phyloP scores from a whole-genome alignment of 2,329 filamentous ascomycete species.

The Talaromyces verruculosus region DNA sequence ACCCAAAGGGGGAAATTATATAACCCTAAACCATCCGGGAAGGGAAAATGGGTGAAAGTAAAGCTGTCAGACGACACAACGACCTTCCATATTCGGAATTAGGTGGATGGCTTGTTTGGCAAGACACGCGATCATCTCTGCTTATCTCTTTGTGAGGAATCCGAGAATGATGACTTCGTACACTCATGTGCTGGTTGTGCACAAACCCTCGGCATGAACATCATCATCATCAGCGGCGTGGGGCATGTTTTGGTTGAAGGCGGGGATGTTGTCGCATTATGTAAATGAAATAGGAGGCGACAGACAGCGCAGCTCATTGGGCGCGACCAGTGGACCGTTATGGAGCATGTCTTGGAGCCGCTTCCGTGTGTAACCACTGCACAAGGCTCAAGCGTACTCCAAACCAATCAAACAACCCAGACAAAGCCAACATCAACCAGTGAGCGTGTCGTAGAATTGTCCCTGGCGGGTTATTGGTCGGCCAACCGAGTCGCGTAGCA shows the following conservation, averaged over 20 bases:
- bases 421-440: too few relatives aligned
- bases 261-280: not conserved
- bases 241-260: not conserved
- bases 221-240: not conserved
- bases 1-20: too few relatives aligned
- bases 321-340: not conserved
- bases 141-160: too few relatives aligned
- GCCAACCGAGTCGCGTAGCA: not conserved
- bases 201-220: not conserved
- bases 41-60: too few relatives aligned
- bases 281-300: not conserved
- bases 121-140: too few relatives aligned
- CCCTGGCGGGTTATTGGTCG: not conserved
- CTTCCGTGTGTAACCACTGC: not conserved
- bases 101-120: too few relatives aligned
- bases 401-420: too few relatives aligned
- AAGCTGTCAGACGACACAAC: too few relatives aligned
- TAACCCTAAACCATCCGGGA: too few relatives aligned
- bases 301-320: not conserved
- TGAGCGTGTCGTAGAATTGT: not conserved
- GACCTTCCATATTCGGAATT: too few relatives aligned
- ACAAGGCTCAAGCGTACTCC: too few relatives aligned
- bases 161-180: not conserved
- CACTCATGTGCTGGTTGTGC: not conserved
- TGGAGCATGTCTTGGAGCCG: slow-evolving; percentile 1